Evolutionary conservation across 228 moss, liverwort and hornwort genomes (phyloP).

Genomic region (Sphagnum fallax): DNA sequence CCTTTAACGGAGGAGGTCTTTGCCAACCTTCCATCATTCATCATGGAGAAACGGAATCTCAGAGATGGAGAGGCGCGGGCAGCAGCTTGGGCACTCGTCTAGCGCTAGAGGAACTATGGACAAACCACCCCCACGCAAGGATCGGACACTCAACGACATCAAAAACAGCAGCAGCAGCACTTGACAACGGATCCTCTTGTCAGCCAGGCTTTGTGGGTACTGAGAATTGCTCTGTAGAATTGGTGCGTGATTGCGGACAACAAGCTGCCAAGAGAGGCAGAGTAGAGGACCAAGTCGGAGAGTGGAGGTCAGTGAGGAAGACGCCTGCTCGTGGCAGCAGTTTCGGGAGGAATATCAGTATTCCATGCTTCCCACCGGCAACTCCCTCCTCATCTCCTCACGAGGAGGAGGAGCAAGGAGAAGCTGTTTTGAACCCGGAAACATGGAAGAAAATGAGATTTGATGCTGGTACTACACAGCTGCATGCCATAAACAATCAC

Average conservation of each 20-base stretch:
- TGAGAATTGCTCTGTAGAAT: neutral
- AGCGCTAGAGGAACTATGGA: no score
- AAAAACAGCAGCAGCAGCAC: slow-evolving; percentile 2
- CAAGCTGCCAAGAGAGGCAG: neutral
- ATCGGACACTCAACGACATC: slow-evolving; percentile 1
- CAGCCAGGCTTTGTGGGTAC: neutral
- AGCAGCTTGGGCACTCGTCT: no score
- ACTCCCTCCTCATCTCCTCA: slow-evolving; percentile 13
- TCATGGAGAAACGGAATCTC: slow-evolving; percentile 5
- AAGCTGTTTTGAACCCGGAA: slow-evolving; percentile 5
- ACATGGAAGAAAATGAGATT: slow-evolving; percentile 13
- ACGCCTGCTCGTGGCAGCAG: slow-evolving; percentile 61
- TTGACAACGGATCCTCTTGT: neutral
- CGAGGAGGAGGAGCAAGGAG: neutral
- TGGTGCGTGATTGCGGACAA: neutral
- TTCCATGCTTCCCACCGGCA: neutral
- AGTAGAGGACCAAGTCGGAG: slow-evolving; percentile 28
- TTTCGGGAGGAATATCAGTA: slow-evolving; percentile 39
- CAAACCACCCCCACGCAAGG: no score
- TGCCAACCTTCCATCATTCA: slow-evolving; percentile 4
- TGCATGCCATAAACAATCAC: neutral
- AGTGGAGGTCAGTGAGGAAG: slow-evolving; percentile 76
- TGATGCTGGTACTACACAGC: slow-evolving; percentile 6
- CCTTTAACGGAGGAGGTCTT: neutral
- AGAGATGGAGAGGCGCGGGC: neutral